Conservation (phyloP, 129 eudicot genomes). For the Flaveria robusta region DNA sequence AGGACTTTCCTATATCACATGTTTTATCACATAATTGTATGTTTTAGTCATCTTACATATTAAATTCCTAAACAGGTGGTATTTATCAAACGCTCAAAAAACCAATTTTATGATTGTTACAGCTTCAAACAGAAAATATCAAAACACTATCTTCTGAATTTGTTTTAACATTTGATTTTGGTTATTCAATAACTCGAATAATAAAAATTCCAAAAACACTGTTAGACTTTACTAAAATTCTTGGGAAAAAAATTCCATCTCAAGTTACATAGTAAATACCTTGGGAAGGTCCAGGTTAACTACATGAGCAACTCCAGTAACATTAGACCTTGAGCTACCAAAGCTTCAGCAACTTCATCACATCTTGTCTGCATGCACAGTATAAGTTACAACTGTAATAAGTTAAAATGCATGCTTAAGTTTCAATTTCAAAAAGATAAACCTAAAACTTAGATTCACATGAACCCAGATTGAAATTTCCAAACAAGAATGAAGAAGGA, state of each 20-base stretch:
- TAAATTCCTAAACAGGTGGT: neutral
- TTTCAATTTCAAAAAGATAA: neutral
- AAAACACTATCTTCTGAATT: neutral
- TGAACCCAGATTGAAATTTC: too few relatives aligned
- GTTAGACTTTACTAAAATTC: neutral
- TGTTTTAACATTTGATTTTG: neutral
- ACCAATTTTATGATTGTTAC: neutral
- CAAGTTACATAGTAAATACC: conserved; percentile 41
- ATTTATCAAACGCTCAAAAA: neutral
- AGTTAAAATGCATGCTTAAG: conserved; percentile 1
- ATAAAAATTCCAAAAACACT: neutral
- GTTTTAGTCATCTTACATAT: neutral
- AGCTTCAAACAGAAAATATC: neutral
- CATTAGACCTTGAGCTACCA: conserved; percentile 73
- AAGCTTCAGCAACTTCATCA: conserved; percentile 90
- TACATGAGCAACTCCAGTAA: conserved; percentile 88
- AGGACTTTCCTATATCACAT: too few relatives aligned
- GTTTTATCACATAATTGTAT: neutral
- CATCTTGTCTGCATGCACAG: conserved; percentile 64
- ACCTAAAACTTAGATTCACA: too few relatives aligned
- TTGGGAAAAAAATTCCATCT: neutral
- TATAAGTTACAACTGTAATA: neutral
- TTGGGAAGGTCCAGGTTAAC: conserved; percentile 88
- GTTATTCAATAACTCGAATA: neutral
- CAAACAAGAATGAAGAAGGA: neutral